Base-by-base conservation (phyloP, 768 basidiomycete species). In the Termitomyces eurrhizus region DNA sequence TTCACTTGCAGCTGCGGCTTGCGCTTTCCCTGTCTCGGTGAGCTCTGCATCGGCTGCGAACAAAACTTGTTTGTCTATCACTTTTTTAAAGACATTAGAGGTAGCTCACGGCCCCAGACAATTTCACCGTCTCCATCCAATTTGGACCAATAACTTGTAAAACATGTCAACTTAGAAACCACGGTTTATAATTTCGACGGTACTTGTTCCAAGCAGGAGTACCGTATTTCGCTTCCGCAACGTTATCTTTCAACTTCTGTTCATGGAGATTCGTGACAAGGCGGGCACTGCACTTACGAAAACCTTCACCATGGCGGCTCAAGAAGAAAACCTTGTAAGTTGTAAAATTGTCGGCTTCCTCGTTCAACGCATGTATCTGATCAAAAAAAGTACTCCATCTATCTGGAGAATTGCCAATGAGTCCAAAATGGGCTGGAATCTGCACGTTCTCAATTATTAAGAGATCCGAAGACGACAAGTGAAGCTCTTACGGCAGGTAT, bases 231-330 rank as follows among this genome's bases (percentile, higher is more conserved):
- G 75, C 73, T 62, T 81, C 80, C 0, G 75, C 90, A 0, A 87
- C 78, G 63, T 92, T 92, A 73, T 92, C 88, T 90, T 37, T 26
- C 0, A 2, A 36, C 14, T 37, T 8, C 2, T 9, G 21, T 37
- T 7, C 26, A 48, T 32, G 56, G 16, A 24, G 13, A 24, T 7
- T 26, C 13, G 24, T 1, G 36, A 37, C 13, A 56, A 36, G 33
- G 49, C 50, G 13, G 54, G 35, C 21, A 18, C 7, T n/a, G 9
- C 49, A 74, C 87, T 64, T 70, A 90, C 89, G 89, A 65, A 79
- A 83, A 57, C 89, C 90, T 70, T 92, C 76, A 1, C 90, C 90
- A 62, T 93, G 90, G 64, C 90, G 76, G 2, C 81, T 82, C 2
- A 91, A 70, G 59, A 87, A 82, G 57, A 92, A 74, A 13, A 89